Conservation (phyloP, 73 alveolate genomes). For the Paramecium pentaurelia region DNA sequence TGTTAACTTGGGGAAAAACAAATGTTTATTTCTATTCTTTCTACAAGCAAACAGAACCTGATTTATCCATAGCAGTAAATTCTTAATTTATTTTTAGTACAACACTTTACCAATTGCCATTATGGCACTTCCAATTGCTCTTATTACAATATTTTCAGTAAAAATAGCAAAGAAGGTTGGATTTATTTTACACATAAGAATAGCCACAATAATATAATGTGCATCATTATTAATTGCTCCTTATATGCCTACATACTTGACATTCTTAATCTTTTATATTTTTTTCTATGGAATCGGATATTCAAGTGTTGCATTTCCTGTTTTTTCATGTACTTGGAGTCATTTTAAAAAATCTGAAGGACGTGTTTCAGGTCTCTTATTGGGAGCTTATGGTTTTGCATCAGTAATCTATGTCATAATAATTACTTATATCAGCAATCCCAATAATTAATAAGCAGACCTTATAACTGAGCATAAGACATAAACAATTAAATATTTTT, state of each 20-base stretch:
- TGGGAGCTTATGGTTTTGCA: slow-evolving; percentile 22
- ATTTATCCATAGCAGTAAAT: not conserved
- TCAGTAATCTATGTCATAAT: not conserved
- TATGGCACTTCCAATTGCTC: not conserved
- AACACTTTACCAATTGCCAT: slow-evolving; percentile 22
- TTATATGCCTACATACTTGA: not conserved
- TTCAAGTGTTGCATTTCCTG: not conserved
- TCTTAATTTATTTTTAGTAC: not conserved
- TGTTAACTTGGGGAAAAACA: slow-evolving; percentile 24
- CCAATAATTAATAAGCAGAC: slow-evolving; percentile 1
- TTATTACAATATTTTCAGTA: not conserved
- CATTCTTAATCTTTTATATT: not conserved
- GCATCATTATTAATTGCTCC: slow-evolving; percentile 34
- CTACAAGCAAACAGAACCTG: not conserved
- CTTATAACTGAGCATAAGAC: not conserved
- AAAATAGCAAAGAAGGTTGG: not conserved
- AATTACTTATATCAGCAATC: slow-evolving; percentile 12
- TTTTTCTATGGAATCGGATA: not conserved
- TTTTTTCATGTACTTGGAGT: slow-evolving; percentile 1
- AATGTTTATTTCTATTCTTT: slow-evolving; percentile 10
- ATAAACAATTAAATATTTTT: not conserved
- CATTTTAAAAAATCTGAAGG: slow-evolving; percentile 18
- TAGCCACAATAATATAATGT: not conserved
- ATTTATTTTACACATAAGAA: not conserved
- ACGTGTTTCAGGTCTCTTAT: not conserved